Base-by-base conservation (phyloP, 1,139 yeast species). In the Pichia sp. region DNA sequence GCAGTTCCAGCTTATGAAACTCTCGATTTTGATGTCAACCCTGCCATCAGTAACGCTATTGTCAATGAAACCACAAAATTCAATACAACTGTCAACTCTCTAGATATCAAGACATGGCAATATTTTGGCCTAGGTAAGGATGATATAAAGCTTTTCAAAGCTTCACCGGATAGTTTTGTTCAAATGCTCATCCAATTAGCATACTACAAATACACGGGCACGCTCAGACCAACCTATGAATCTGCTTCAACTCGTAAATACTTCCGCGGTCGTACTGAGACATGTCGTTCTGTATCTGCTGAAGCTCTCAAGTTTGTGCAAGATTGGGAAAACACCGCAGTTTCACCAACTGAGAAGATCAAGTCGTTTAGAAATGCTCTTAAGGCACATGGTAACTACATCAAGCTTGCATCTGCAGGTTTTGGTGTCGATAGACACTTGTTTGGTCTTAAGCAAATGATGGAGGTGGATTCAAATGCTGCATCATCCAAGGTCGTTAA, bases 231-330 rank as follows among this genome's bases (percentile, higher is more conserved):
- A 46, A 91, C 97, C 19, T 91, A 91, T 60, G 98, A 91, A 62
- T 82, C 95, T 33, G 96, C 96, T 7, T 87, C 97, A 20, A 88
- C 97, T 5, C 76, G 97, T 61, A 79, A 77, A 56, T 88, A 72
- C 63, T 82, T 78, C 56, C 78, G 75, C 52, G 98, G 98, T 40
- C 77, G 98, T 61, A 91, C 97, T n/a, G 98, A 91, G 62, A 83
- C 96, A 27, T 88, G 94, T 45, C 75, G 98, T 56, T 64, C 87
- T 8, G 96, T 86, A 18, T 78, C 94, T n/a, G 63, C 61, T 38
- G 94, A 83, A 56, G 74, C 88, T 22, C 69, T 74, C 40, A 65
- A 66, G 32, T 85, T 87, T 60, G 94, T 84, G 45, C 69, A 74
- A 56, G 76, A 85, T 29, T 84, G 94, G 85, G 68, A 79, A 48